These are phyloP conservation scores for Prunus mira DNA, from an alignment of 306 rosid genomes.

Conservation along the genomic window DNA sequence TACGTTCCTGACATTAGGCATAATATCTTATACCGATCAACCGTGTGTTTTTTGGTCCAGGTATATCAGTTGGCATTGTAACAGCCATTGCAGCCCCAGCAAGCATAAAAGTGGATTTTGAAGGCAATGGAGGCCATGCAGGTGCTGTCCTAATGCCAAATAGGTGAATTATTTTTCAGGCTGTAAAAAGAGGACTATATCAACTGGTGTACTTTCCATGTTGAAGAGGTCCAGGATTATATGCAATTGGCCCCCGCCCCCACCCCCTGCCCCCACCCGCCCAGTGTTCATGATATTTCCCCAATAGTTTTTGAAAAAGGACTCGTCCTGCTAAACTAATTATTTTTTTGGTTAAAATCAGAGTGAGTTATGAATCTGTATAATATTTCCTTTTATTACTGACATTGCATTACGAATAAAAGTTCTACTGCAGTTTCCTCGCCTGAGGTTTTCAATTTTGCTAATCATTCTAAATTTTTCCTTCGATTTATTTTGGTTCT, in stretches of 20 bases:
- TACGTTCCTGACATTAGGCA: slow-evolving; percentile 12
- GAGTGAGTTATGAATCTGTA: background rate
- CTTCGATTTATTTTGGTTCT: too few species aligned
- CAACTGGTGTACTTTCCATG: background rate
- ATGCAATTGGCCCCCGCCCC: too few species aligned
- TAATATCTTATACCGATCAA: background rate
- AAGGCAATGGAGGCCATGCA: slow-evolving; percentile 96
- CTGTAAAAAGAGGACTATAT: slow-evolving; percentile 1
- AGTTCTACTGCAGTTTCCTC: background rate
- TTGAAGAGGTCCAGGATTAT: background rate
- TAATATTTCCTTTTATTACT: background rate
- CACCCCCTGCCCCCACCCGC: background rate
- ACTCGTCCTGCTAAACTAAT: background rate
- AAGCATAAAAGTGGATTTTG: slow-evolving; percentile 81
- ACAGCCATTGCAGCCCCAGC: slow-evolving; percentile 98
- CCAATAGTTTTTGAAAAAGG: background rate
- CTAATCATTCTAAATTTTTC: too few species aligned
- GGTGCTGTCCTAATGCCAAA: slow-evolving; percentile 94
- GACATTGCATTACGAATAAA: too few species aligned
- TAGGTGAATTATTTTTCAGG: slow-evolving; percentile 42
- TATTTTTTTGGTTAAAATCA: background rate
- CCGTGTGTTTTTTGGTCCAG: slow-evolving; percentile 35
- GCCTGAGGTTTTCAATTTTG: too few species aligned
- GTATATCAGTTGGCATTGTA: slow-evolving; percentile 77
- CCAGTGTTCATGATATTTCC: background rate